Evolutionary conservation across 768 basidiomycete genomes (phyloP), one percentile per base, ranked within the genome.

Genomic region (Brasilioporus rufonigricans): DNA sequence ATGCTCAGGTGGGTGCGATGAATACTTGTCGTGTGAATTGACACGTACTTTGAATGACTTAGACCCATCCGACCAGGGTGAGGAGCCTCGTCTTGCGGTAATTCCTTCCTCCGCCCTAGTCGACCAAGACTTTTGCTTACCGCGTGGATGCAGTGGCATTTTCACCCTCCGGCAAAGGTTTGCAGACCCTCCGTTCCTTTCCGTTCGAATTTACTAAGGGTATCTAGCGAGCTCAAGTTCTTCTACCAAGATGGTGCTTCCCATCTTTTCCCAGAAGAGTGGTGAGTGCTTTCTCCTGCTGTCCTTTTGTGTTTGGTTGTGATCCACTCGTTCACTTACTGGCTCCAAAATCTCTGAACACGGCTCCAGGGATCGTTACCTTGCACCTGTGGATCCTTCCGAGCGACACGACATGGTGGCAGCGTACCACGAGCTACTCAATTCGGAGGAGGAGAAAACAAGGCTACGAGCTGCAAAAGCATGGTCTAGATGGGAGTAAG

Each of bases 401-500:
- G 86, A 96, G 67, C 81, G 88, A n/a, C 69, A 77, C 31, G 91
- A 96, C 65, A 76, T 97, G 75, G 77, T 97, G 41, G 69, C 78
- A 10, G 95, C 95, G 0, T 98, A 97, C 68, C 88, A 94, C 62
- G 77, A 80, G 5, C 88, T 85, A 50, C 80, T 96, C 44, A 86
- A 85, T 63, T 84, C 89, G 7, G 73, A 75, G 1, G 87, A 95
- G 64, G 84, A 89, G 31, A 74, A 80, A 61, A 81, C 76, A 4
- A 77, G 88, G 32, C 61, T 87, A 31, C 73, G 54, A 8, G 93
- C 92, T 12, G 92, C 92, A 4, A 89, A 81, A 63, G 90, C 91
- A 3, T 95, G 93, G 92, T 76, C 87, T 19, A 89, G 87, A 67
- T 96, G 91, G 90, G 93, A 95, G 91, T 91, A 62, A 65, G 91